Evolutionary conservation across 352 stramenopile species (phyloP), one percentile per base, ranked within the genome.

Genomic region (Globisporangium emineosum): DNA sequence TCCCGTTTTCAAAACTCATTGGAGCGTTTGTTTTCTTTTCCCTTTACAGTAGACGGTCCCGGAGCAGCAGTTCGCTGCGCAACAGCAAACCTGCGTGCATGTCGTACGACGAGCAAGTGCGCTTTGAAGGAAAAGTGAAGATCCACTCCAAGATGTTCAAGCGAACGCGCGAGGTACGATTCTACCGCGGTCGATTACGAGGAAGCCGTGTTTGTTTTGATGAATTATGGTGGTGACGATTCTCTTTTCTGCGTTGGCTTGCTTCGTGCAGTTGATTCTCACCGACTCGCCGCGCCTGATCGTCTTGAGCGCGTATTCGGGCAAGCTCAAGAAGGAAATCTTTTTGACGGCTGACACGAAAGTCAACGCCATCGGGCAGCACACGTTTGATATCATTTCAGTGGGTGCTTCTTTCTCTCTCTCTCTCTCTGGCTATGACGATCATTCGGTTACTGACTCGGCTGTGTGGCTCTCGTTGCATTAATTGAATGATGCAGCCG

Each of bases 71-170:
- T 59, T 93, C 81, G 0, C 59, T 86, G 64, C 78, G 80, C 29
- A 73, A 62, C 42, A 77, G 75, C 30, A 70, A 74, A 35, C 78
- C 78, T n/a, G 67, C 72, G 43, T 93, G 78, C 58, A 83, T 93
- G 32, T 71, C 68, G 6, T 77, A 81, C 8, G 83, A 90, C 52
- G 85, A 93, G 70, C 72, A 83, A 21, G 76, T 92, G 47, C 75
- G 76, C 17, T 82, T 91, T 43, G 78, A 92, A 71, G 76, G 78
- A 10, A 89, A 78, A 23, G 85, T 93, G 27, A 93, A 93, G 60
- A 68, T 93, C 35, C 85, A 86, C 60, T 81, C 78, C 51, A 88
- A 83, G 65, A 88, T 91, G 83, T 88, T 93, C 62, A 89, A 79
- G 57, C 85, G 85, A 45, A 88, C 81, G 19, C 76, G 85, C 35